Base-by-base conservation (phyloP, 2,329 filamentous ascomycete genomes). In the Hypoxylon sp. region DNA sequence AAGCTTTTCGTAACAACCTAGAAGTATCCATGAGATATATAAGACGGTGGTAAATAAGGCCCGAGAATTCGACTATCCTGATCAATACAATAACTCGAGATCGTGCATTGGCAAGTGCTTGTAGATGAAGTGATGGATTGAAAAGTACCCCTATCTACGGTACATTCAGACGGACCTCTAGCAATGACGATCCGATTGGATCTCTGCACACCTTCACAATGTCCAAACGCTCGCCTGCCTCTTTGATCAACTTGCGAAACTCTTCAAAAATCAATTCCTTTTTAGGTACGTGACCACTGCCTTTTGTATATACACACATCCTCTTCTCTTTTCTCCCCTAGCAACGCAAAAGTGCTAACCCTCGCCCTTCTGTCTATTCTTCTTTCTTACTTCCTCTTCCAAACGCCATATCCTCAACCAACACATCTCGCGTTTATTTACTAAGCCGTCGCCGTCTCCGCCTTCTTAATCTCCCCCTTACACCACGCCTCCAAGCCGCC, bases 401-500 rank as follows among this genome's bases (percentile, higher is more conserved):
- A 30, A 30, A 30, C 28, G 28, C 28, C 28, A 9, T 9, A 6
- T 30, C 5, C 6, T 30, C 28, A 30, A 30, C 1, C 6, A 7
- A 9, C 9, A 9, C 6, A 30, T 9, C 28, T 1, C 1, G 28
- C 5, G 6, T n/a, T 1, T 6, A 38, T n/a, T 1, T 6, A 38
- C 6, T 38, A 14, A 14, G 14, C 4, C 34, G 34, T 14, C 14
- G 14, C 17, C 14, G 14, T 38, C 13, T n/a, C 34, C 2, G 34
- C 14, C 34, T 38, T 38, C 13, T 14, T 14, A 38, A 38, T 38
- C 34, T 38, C 34, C 6, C 14, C 38, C 85, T 91, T 91, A 9
- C 96, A 91, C 93, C 93, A 97, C 69, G 89, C 90, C 83, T 94
- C 92, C 66, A 97, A 76, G 0, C 93, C 93, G 2, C 93, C 93